Evolutionary conservation across 192 early-diverging fungal genomes (phyloP), one percentile per base, ranked within the genome.

Genomic region (Rhizoclosmatium sp.): DNA sequence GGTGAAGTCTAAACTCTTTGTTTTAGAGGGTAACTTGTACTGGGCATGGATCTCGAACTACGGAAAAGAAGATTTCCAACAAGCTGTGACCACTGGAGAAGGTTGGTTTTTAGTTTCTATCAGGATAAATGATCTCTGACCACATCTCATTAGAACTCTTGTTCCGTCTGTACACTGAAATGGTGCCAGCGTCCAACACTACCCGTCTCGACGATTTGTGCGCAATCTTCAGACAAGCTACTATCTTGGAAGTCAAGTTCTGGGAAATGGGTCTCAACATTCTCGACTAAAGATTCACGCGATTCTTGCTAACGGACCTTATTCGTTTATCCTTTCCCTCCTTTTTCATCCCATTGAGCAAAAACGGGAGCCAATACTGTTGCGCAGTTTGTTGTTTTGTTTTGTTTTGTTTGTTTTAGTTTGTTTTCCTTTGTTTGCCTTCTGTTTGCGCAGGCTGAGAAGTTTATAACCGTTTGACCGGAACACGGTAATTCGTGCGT

Each of bases 31-130:
- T 4, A 96, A 96, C 83, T 91, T 90, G 58, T 96, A 94, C 84
- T 94, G 92, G 92, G 81, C 80, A 49, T 96, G 95, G 95, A 93
- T 95, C 51, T 69, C 78, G 42, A 93, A 86, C 80, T 96, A 96
- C 78, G 86, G 86, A 16, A 85, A 82, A 39, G 85, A 71, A 14
- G 87, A 91, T 48, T 96, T 91, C 75, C 95, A 96, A 79, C 78
- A 41, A 2, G 91, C 92, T 10, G 91, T 92, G 2, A 65, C 31
- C 1, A 80, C 84, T 58, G 93, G 91, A 40, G 85, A 87, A 74
- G 75, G 75, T 77, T 84, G 69, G 62, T 41, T 47, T 40, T 80
- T 67, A 31, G 42, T 75, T 65, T 3, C 41, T 47, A 39, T 49
- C 19, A 40, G n/a, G 31, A 4, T 46, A 42, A 19, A 48, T 1